Evolutionary conservation across 2,329 filamentous ascomycete species (phyloP).

Genomic region (Coniochaeta pulveracea): DNA sequence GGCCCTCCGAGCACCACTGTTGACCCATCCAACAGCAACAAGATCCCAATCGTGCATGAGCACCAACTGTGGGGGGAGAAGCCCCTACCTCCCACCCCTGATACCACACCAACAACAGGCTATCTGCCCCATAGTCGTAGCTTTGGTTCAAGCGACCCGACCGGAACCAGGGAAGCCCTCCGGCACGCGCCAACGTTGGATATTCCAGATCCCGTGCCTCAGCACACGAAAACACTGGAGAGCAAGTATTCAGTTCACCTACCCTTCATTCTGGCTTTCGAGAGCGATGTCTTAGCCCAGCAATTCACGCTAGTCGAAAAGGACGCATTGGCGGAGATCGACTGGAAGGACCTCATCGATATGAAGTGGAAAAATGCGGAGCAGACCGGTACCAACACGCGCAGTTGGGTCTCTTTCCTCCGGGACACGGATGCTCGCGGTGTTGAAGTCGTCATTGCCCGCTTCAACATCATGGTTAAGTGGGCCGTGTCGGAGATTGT

Average conservation of each 20-base stretch:
- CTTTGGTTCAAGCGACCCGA: conserved; percentile 19
- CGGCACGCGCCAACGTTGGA: conserved; percentile 20
- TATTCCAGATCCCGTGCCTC: conserved; percentile 12
- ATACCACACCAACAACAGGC: conserved; percentile 32
- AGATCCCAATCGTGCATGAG: conserved; percentile 25
- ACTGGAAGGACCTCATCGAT: conserved; percentile 79
- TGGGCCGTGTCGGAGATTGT: conserved; percentile 75
- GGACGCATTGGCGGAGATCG: conserved; percentile 74
- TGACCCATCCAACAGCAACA: conserved; percentile 21
- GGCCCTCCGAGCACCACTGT: too few relatives aligned
- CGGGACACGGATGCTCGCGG: conserved; percentile 61
- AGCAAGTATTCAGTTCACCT: conserved; percentile 47
- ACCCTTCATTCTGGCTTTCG: conserved; percentile 72
- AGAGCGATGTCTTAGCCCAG: conserved; percentile 67
- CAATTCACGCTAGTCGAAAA: conserved; percentile 82
- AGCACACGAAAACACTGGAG: conserved; percentile 11
- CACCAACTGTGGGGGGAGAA: conserved; percentile 31
- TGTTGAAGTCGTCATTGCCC: conserved; percentile 73
- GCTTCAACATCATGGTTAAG: conserved; percentile 82
- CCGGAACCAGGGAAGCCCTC: conserved; percentile 22
- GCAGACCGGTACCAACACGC: conserved; percentile 40
- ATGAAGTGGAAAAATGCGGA: conserved; percentile 68
- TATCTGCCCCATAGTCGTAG: conserved; percentile 21
- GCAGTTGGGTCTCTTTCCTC: conserved; percentile 75
- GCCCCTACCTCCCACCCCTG: conserved; percentile 37